These are phyloP conservation scores for Scheffersomyces titani DNA, from an alignment of 1,139 yeast species.

Conservation along the genomic window DNA sequence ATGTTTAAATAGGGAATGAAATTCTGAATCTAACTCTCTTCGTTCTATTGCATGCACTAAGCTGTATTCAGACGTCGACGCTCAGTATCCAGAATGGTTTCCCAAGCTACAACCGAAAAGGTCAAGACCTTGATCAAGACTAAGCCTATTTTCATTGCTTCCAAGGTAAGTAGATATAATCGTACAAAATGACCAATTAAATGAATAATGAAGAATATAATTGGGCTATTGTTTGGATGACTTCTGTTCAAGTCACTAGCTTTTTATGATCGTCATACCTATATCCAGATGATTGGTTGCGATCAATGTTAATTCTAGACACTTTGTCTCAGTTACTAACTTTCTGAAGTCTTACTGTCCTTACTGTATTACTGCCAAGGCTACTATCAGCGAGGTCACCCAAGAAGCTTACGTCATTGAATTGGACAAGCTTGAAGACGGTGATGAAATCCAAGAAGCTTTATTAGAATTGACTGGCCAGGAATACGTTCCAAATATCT, in stretches of 20 bases:
- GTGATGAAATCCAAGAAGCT: constrained; percentile 70
- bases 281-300: no score
- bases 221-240: no score
- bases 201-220: background rate
- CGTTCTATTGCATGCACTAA: background rate
- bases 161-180: constrained; percentile 59
- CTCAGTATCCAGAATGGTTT: constrained; percentile 21
- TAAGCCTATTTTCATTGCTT: constrained; percentile 79
- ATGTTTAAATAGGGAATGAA: background rate
- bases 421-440: constrained; percentile 52
- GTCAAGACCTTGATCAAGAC: constrained; percentile 66
- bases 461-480: constrained; percentile 80
- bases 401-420: constrained; percentile 64
- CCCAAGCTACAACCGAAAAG: constrained; percentile 54
- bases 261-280: no score
- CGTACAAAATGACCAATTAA: background rate
- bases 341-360: constrained; percentile 60
- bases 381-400: constrained; percentile 52
- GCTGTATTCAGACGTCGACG: constrained; percentile 11
- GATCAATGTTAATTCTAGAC: no score
- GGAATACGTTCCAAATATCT: constrained; percentile 89
- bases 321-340: no score
- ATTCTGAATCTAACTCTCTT: background rate
- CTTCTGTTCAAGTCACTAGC: background rate
- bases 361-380: constrained; percentile 67